Evolutionary conservation across 192 early-diverging fungal genomes (phyloP), one percentile per base, ranked within the genome.

Genomic region (Coemansia sp.): DNA sequence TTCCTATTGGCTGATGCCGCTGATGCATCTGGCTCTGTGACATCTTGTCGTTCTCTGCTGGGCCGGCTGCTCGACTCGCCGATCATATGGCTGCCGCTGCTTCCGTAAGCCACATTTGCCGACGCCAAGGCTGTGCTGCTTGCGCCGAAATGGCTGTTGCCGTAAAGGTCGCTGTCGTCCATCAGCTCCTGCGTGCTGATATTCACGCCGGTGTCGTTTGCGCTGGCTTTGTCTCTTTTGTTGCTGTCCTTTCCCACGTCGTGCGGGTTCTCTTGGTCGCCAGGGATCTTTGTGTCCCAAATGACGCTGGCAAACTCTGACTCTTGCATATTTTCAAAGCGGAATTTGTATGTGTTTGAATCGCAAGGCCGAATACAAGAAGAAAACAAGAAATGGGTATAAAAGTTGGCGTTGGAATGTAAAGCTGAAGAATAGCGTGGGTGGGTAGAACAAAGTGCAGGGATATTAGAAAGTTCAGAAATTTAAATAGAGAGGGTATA

Each of bases 261-360:
- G 42, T 14, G 2, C 2, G 10, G 2, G 42, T 38, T 54, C 11
- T 64, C 73, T 22, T 70, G 59, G 73, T 67, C 58, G 58, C 66
- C 67, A 11, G 69, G 28, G 16, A 52, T 56, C 38, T 64, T 75
- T 49, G 79, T 81, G 70, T 81, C 79, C 79, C 79, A 81, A 56
- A 76, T 67, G 22, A 81, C 79, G 67, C 73, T 81, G 64, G 75
- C 64, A 64, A 76, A 81, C 36, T 81, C 79, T 6, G 79, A 81
- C 52, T 72, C 67, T 22, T 81, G 79, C 79, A 81, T 81, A 61
- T 7, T 30, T 25, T 30, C 28, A 20, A 20, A 16, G 12, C 34
- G 36, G 38, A 34, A 30, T 17, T n/a, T 48, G 42, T 34, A 10
- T 52, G 45, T 56, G 28, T 14, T 33, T n/a, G n/a, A n/a, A n/a